Percentiles rank a stretch among this genome's conserved stretches.
These are phyloP conservation scores for Auricularia sp. DNA, from an alignment of 768 basidiomycete genomes.

Conservation along the genomic window DNA sequence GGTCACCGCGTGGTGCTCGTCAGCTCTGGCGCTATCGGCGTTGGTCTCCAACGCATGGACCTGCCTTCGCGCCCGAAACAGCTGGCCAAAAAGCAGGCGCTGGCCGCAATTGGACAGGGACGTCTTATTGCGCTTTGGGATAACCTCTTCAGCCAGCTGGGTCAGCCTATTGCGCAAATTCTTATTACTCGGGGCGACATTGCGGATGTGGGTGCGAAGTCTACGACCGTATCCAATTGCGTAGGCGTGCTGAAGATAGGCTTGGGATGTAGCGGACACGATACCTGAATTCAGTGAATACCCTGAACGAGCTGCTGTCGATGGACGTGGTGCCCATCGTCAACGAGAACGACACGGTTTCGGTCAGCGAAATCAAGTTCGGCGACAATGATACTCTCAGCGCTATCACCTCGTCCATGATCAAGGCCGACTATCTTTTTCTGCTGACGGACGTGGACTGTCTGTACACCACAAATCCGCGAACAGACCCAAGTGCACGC, in stretches of 20 bases:
- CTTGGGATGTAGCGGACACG: conserved; percentile 59
- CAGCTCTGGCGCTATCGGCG: conserved; percentile 94
- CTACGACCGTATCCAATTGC: conserved; percentile 1
- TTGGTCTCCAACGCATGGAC: conserved; percentile 88
- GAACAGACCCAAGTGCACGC: conserved; percentile 75
- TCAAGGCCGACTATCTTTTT: conserved; percentile 95
- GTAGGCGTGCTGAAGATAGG: conserved; percentile 2
- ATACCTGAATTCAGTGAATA: conserved; percentile 94
- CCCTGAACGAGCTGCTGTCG: conserved; percentile 77
- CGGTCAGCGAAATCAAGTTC: conserved; percentile 99
- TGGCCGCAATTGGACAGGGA: conserved; percentile 96
- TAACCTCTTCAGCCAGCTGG: conserved; percentile 87
- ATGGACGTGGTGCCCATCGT: conserved; percentile 98
- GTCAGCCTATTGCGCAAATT: conserved; percentile 92
- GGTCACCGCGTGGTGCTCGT: conserved; percentile 95
- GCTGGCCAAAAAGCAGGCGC: conserved; percentile 86
- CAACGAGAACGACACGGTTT: conserved; percentile 98
- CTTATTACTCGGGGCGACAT: conserved; percentile 92
- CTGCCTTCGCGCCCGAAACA: conserved; percentile 70
- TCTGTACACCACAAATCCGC: conserved; percentile 88
- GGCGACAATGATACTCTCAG: conserved; percentile 98
- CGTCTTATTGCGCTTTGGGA: conserved; percentile 95
- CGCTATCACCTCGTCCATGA: conserved; percentile 94
- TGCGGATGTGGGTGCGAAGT: conserved; percentile 60
- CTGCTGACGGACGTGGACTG: conserved; percentile 95